phyloP scores from a whole-genome alignment of 177 flowering plant genomes.

The Telopea speciosissima region DNA sequence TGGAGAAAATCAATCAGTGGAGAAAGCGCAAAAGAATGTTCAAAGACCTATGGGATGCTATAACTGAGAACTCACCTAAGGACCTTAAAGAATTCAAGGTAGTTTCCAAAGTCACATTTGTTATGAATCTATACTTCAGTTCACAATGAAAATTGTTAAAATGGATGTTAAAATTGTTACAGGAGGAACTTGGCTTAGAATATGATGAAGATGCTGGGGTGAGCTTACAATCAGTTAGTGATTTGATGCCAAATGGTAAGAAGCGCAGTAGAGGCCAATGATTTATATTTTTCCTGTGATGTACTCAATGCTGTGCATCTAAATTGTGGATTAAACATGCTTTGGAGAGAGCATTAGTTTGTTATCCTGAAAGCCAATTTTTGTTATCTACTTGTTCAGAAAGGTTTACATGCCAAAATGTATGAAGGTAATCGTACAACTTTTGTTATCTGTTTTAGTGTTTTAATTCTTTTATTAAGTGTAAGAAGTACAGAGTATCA shows the following conservation, averaged over 20 bases:
- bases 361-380: not conserved
- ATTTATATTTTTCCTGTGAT: constrained; percentile 1
- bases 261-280: constrained; percentile 45
- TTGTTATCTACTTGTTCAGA: not conserved
- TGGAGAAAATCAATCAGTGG: constrained; percentile 68
- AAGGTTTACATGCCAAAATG: no score
- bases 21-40: constrained; percentile 87
- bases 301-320: not conserved
- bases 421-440: no score
- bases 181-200: constrained; percentile 94
- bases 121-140: not conserved
- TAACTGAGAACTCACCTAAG: constrained; percentile 86
- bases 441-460: no score
- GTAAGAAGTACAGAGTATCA: not conserved
- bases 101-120: not conserved
- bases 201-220: constrained; percentile 87
- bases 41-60: constrained; percentile 84
- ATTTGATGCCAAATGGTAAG: constrained; percentile 40
- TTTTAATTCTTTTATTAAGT: no score
- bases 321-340: constrained; percentile 11
- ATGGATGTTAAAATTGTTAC: constrained; percentile 12
- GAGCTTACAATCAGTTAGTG: constrained; percentile 56
- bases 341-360: not conserved
- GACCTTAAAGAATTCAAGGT: constrained; percentile 91
- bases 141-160: not conserved